phyloP scores from a whole-genome alignment of 2,329 filamentous ascomycete species.

The Tetracladium maxilliforme region DNA sequence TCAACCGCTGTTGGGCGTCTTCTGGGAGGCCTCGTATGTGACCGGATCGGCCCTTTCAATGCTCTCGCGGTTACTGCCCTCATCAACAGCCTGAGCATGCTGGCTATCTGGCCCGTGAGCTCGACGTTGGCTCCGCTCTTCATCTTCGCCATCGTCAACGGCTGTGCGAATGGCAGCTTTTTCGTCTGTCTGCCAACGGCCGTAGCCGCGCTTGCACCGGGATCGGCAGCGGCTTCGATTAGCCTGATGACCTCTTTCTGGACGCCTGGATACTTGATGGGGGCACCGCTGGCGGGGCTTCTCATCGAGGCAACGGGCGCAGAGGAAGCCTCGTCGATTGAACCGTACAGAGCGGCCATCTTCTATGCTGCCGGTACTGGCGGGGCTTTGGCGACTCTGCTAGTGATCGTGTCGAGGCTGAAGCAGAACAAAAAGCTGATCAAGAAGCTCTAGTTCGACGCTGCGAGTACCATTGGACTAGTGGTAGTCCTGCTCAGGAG shows the following conservation, averaged over 20 bases:
- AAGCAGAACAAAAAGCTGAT: slow-evolving; percentile 21
- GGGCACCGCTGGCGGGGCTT: slow-evolving; percentile 44
- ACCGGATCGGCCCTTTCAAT: slow-evolving; percentile 39
- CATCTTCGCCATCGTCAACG: slow-evolving; percentile 44
- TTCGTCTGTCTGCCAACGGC: slow-evolving; percentile 50
- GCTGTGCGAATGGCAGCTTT: slow-evolving; percentile 45
- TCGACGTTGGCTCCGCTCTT: slow-evolving; percentile 35
- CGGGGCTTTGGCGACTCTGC: slow-evolving; percentile 23
- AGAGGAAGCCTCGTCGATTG: slow-evolving; percentile 26
- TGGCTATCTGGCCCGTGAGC: slow-evolving; percentile 45
- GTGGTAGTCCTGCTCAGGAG: too few species aligned
- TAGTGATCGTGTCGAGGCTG: slow-evolving; percentile 27
- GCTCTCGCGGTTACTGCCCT: slow-evolving; percentile 33
- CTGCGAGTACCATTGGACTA: too few species aligned
- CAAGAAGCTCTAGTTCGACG: slow-evolving; percentile 21
- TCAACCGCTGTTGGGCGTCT: slow-evolving; percentile 43
- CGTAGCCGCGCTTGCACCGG: slow-evolving; percentile 41
- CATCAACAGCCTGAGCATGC: slow-evolving; percentile 39
- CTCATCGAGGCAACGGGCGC: slow-evolving; percentile 39
- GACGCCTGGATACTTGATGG: slow-evolving; percentile 45
- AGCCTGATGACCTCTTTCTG: slow-evolving; percentile 47
- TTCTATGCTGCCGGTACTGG: slow-evolving; percentile 43
- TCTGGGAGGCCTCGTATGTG: slow-evolving; percentile 34
- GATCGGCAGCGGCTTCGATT: slow-evolving; percentile 38
- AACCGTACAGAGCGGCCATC: slow-evolving; percentile 44